These are phyloP conservation scores for Microsporum ferrugineum DNA, from an alignment of 2,329 filamentous ascomycete genomes.

Conservation along the genomic window DNA sequence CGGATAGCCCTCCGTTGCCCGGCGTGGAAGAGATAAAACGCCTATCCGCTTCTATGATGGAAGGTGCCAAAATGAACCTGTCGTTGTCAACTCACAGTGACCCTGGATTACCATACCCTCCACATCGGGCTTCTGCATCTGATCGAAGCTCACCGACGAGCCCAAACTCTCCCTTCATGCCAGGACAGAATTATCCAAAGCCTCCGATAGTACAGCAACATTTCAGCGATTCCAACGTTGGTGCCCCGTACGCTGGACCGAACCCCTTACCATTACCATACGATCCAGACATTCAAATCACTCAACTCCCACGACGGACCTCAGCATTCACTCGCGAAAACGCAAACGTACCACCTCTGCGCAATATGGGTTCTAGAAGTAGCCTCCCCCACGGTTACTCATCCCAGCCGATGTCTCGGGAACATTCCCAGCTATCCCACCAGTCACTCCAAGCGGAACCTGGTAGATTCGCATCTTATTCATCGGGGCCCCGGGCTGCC, in stretches of 20 bases:
- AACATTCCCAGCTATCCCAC: slow-evolving; percentile 19
- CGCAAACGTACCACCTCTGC: not conserved
- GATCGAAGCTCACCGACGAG: not conserved
- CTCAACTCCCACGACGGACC: slow-evolving; percentile 17
- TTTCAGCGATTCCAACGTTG: not conserved
- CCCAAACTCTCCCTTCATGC: not conserved
- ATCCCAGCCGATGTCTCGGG: slow-evolving; percentile 22
- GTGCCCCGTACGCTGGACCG: not conserved
- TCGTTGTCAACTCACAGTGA: slow-evolving; percentile 11
- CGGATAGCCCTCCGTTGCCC: not conserved
- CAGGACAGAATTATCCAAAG: not conserved
- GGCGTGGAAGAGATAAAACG: not conserved
- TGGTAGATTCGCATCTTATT: not conserved
- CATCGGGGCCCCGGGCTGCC: not conserved
- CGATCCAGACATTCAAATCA: slow-evolving; percentile 26
- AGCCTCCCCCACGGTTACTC: slow-evolving; percentile 18
- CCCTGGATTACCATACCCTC: slow-evolving; percentile 6
- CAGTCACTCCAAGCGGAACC: slow-evolving; percentile 19
- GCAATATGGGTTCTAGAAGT: slow-evolving; percentile 1
- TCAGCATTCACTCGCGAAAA: slow-evolving; percentile 5
- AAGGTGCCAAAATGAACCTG: slow-evolving; percentile 1
- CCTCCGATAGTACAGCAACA: not conserved
- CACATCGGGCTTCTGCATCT: not conserved
- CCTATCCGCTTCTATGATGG: not conserved
- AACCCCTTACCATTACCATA: slow-evolving; percentile 21